These are phyloP conservation scores for Stachybotrys chartarum DNA, from an alignment of 2,329 filamentous ascomycete genomes.

Conservation along the genomic window DNA sequence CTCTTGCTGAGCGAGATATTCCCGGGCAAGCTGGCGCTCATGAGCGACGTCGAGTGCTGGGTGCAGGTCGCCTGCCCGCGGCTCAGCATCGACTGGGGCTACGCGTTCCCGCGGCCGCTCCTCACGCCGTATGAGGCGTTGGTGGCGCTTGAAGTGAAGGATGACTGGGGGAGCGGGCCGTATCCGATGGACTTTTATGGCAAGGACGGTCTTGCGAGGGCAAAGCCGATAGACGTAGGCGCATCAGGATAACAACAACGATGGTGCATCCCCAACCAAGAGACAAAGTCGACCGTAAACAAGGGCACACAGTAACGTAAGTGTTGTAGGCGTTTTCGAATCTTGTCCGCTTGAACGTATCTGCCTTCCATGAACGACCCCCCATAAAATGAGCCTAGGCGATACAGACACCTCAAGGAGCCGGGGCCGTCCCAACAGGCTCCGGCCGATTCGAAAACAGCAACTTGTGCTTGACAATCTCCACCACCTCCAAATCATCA, in stretches of 20 bases:
- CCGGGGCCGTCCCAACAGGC: slow-evolving; percentile 56
- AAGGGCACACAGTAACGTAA: neutral
- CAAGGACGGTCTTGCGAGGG: slow-evolving; percentile 81
- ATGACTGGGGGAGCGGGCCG: slow-evolving; percentile 67
- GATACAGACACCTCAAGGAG: slow-evolving; percentile 12
- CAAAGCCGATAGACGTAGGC: slow-evolving; percentile 40
- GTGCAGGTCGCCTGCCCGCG: slow-evolving; percentile 97
- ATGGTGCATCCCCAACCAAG: neutral
- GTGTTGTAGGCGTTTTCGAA: no score
- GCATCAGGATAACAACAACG: slow-evolving; percentile 8
- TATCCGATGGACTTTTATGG: slow-evolving; percentile 99
- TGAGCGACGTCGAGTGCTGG: slow-evolving; percentile 94
- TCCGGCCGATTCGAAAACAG: slow-evolving; percentile 80
- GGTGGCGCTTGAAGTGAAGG: slow-evolving; percentile 71
- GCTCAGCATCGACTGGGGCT: slow-evolving; percentile 97
- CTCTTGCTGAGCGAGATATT: slow-evolving; percentile 91
- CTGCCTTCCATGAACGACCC: neutral
- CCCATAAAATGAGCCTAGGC: neutral
- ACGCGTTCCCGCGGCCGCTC: slow-evolving; percentile 83
- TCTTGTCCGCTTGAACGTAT: no score
- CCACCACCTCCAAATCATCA: slow-evolving; percentile 70
- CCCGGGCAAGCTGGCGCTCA: slow-evolving; percentile 87
- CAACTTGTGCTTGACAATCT: slow-evolving; percentile 82
- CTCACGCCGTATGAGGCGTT: slow-evolving; percentile 94
- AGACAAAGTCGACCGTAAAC: slow-evolving; percentile 1